Base-by-base conservation (phyloP, 495 filamentous ascomycete genomes). In the Neurospora intermedia region DNA sequence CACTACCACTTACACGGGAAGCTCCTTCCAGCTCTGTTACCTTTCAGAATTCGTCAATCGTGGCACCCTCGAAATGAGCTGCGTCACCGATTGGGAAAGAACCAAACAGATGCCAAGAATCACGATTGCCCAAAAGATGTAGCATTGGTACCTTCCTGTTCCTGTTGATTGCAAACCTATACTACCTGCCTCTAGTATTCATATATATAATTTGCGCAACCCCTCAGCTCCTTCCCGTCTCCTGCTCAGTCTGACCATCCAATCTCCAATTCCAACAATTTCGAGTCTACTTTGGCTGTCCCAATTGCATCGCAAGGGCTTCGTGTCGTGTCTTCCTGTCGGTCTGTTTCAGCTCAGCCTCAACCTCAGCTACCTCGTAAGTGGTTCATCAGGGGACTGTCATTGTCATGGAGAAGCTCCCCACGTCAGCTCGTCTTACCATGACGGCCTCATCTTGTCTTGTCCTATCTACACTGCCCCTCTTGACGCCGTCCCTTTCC, bases 371-470 rank as follows among this genome's bases (percentile, higher is more conserved):
- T 66, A 15, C 35, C 54, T 66, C 54, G 54, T 66, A 35, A 66
- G 54, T 66, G 54, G 27, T 69, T 66, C 43, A 20, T 11, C 75
- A 74, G 70, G 69, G 75, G 75, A 77, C 70, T 38, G 43, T 15
- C 66, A 43, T 27, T 38, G 43, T 15, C 66, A 43, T 27, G 18
- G 69, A 40, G 54, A 77, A 72, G 73, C 74, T 48, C 46, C 74
- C 70, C 74, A 75, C 66, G 38, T 31, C 13, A 59, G 70, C 70
- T 39, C 70, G 23, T 35, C 46, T 54, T 27, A 9, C 46, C 20
- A 54, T 13, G 20, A 54, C 46, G 20, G 46, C 46, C 20, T 27
- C 46, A 27, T 54, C 46, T 54, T 20, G 46, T 54, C 20, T 54
- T 20, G 46, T 54, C 46, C 20, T 20, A n/a, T 23, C 46, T 23